Conservation (phyloP, 2,329 filamentous ascomycete species). For the Fusarium aywerte region DNA sequence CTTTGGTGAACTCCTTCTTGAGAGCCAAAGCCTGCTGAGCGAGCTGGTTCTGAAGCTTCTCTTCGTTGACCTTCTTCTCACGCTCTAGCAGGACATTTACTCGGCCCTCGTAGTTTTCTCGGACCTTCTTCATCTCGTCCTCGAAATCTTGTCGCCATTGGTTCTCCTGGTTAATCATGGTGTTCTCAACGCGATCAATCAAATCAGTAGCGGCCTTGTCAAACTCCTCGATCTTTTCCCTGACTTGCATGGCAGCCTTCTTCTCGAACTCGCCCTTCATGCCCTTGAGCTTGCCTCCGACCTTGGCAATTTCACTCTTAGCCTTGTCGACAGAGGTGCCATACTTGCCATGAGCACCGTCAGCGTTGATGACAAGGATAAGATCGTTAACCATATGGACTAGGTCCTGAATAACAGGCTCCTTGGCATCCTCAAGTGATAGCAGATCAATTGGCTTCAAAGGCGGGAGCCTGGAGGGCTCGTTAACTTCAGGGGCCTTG, state of each 20-base stretch:
- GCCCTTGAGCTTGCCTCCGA: conserved; percentile 80
- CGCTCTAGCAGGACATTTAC: conserved; percentile 82
- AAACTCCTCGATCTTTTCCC: conserved; percentile 78
- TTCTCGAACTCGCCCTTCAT: conserved; percentile 77
- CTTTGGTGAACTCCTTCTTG: conserved; percentile 83
- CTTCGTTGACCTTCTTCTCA: conserved; percentile 82
- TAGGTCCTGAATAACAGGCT: conserved; percentile 90
- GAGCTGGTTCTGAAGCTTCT: conserved; percentile 84
- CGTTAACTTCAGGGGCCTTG: conserved; percentile 71
- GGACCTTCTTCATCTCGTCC: conserved; percentile 83
- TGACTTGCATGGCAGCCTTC: conserved; percentile 79
- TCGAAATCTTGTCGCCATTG: conserved; percentile 90
- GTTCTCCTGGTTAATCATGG: conserved; percentile 82
- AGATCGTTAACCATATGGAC: conserved; percentile 97
- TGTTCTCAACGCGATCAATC: conserved; percentile 85
- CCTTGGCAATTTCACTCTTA: conserved; percentile 81
- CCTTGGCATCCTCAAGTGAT: conserved; percentile 77
- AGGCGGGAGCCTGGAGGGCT: conserved; percentile 71
- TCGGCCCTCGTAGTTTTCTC: conserved; percentile 81
- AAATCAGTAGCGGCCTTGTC: conserved; percentile 88
- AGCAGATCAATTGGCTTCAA: conserved; percentile 81
- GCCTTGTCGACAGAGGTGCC: conserved; percentile 82
- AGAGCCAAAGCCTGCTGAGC: conserved; percentile 90
- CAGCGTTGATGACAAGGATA: conserved; percentile 91
- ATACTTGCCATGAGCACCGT: conserved; percentile 81